A percentile compares a stretch with the other conserved stretches of the same genome.
These are phyloP conservation scores for Penicillium thymicola DNA, from an alignment of 2,329 filamentous ascomycete genomes.

Conservation along the genomic window DNA sequence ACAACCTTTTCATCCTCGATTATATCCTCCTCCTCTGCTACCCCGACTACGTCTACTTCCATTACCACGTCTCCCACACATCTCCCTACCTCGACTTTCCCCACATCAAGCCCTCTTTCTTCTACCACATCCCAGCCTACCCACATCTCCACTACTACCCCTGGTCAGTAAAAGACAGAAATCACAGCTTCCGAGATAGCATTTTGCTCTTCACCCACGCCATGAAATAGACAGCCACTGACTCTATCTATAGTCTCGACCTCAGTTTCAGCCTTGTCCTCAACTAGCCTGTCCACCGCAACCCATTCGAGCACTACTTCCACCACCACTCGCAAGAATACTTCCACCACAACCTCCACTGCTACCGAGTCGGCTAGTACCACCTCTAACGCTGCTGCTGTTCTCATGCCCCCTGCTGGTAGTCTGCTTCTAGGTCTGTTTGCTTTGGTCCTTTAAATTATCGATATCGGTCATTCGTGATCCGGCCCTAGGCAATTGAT, in stretches of 20 bases:
- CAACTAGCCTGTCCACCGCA: constrained; percentile 12
- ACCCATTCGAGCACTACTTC: constrained; percentile 17
- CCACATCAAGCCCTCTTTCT: constrained; percentile 7
- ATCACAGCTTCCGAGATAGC: constrained; percentile 13
- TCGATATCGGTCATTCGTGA: not conserved
- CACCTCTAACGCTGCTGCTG: constrained; percentile 26
- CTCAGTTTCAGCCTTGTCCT: not conserved
- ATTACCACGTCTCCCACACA: constrained; percentile 4
- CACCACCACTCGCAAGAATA: constrained; percentile 18
- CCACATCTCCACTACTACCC: constrained; percentile 14
- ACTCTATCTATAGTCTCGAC: constrained; percentile 11
- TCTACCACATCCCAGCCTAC: constrained; percentile 4
- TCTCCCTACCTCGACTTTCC: constrained; percentile 1
- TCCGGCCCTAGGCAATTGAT: not conserved
- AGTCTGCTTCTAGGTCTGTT: constrained; percentile 28
- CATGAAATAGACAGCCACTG: not conserved
- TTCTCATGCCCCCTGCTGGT: constrained; percentile 29
- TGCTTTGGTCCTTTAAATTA: constrained; percentile 24
- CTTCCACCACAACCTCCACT: constrained; percentile 18
- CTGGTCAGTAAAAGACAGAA: constrained; percentile 27
- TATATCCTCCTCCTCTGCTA: constrained; percentile 17
- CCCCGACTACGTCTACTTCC: constrained; percentile 6
- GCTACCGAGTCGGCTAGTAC: constrained; percentile 21
- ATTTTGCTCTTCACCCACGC: not conserved
- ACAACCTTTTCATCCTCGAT: constrained; percentile 15